Conservation (phyloP, 139 green algal species). For the Trebouxia sp. region DNA sequence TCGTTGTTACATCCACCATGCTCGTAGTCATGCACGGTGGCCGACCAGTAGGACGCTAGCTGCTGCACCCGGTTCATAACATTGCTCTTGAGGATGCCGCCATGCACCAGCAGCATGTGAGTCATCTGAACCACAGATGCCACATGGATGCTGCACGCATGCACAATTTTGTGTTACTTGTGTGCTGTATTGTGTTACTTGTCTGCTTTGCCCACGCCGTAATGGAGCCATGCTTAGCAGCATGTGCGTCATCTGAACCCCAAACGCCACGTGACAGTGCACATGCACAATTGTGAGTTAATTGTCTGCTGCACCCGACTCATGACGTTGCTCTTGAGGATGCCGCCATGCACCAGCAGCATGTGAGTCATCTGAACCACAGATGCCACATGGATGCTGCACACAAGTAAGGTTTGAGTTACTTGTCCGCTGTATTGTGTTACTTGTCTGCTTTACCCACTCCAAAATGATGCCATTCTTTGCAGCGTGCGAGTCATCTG, state of each 20-base stretch:
- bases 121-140: slow-evolving; percentile 30
- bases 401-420: too few relatives aligned
- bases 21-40: slow-evolving; percentile 53
- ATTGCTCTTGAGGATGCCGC: slow-evolving; percentile 34
- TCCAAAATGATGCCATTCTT: too few relatives aligned
- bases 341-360: slow-evolving; percentile 39
- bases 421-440: too few relatives aligned
- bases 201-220: too few relatives aligned
- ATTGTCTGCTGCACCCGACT: slow-evolving; percentile 37
- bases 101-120: slow-evolving; percentile 43
- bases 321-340: slow-evolving; percentile 32
- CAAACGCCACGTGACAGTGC: too few relatives aligned
- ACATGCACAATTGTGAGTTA: too few relatives aligned
- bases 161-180: too few relatives aligned
- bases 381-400: slow-evolving; percentile 13
- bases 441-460: too few relatives aligned
- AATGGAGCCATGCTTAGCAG: too few relatives aligned
- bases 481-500: too few relatives aligned
- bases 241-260: too few relatives aligned
- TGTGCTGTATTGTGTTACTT: too few relatives aligned
- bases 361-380: slow-evolving; percentile 39
- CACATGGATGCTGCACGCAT: slow-evolving; percentile 4
- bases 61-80: slow-evolving; percentile 38
- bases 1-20: slow-evolving; percentile 53
- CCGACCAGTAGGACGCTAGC: slow-evolving; percentile 44